Evolutionary conservation across 2,329 filamentous ascomycete genomes (phyloP).

Genomic region (Exophiala oligosperma): DNA sequence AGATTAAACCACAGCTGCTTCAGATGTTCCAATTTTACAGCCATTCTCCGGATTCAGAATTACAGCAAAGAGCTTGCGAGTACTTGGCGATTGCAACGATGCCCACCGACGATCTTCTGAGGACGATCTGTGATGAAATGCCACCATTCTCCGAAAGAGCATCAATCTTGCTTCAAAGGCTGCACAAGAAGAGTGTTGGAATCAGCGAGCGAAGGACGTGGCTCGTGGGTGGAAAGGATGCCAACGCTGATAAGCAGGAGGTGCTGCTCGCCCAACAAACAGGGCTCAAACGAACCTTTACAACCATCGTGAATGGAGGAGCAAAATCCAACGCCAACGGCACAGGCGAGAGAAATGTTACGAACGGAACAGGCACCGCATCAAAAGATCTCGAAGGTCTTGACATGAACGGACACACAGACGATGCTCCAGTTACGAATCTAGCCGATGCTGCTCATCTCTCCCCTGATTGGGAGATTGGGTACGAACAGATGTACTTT

Average conservation of each 20-base stretch:
- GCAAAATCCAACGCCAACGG: constrained; percentile 41
- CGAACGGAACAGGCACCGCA: constrained; percentile 46
- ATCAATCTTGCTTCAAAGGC: constrained; percentile 83
- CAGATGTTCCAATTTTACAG: constrained; percentile 90
- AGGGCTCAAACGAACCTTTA: constrained; percentile 85
- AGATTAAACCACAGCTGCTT: constrained; percentile 93
- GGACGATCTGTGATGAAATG: constrained; percentile 98
- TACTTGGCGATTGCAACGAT: constrained; percentile 84
- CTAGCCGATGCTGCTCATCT: constrained; percentile 89
- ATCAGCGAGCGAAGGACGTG: constrained; percentile 95
- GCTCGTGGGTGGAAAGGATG: constrained; percentile 96
- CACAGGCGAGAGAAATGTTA: constrained; percentile 25
- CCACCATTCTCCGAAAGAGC: constrained; percentile 94
- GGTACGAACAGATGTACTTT: constrained; percentile 80
- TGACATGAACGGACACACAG: constrained; percentile 64
- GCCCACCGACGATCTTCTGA: constrained; percentile 84
- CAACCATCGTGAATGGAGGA: constrained; percentile 49
- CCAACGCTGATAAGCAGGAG: constrained; percentile 78
- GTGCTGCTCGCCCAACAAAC: constrained; percentile 77
- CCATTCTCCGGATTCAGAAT: constrained; percentile 89
- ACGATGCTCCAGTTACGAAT: constrained; percentile 68
- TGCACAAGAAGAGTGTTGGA: constrained; percentile 91
- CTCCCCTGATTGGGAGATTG: constrained; percentile 90
- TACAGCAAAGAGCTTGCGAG: constrained; percentile 95
- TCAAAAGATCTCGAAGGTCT: constrained; percentile 75